Evolutionary conservation across 257 asterid genomes (phyloP), one percentile per base, ranked within the genome.

Genomic region (Capsicum chinense): DNA sequence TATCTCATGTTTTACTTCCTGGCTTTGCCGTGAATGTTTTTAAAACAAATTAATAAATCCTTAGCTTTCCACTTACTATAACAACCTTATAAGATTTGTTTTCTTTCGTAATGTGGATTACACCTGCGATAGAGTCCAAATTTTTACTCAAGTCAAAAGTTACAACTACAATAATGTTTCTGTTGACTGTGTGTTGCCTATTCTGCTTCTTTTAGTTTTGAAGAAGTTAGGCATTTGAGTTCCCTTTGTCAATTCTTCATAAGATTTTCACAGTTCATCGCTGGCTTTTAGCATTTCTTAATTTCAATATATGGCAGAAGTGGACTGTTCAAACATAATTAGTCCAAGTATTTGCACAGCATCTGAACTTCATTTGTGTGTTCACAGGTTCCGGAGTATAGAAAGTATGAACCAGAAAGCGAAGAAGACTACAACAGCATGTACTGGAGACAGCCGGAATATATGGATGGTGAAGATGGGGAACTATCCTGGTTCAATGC

Each of bases 391-490:
- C 66, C 84, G 3, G 92, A 86, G 58, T 86, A 84, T 70, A 52
- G 50, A 11, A 84, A 59, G 59, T 80, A 84, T 73, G 86, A 87
- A 84, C 85, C 85, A 66, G 93, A 85, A 76, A 79, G 83, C 0
- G 93, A 91, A 83, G 92, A 90, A 35, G 91, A 82, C 84, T 85
- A 66, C 50, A 67, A 85, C 50, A 80, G 52, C 66, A 39, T 84
- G 81, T 88, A 88, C 83, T 90, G 94, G 92, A 82, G 92, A 82
- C 64, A 73, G 13, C 26, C 62, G 4, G 89, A 86, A 59, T 85
- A 91, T 62, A 44, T 87, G 10, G 90, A 91, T 57, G 87, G 85
- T 39, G 91, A 88, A 57, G 91, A 88, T 83, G 91, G 87, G 26
- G 89, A 88, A 19, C 89, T 84, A 35, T 86, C 86, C 33, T 88